Evolutionary conservation across 2,329 filamentous ascomycete genomes (phyloP), one percentile per base, ranked within the genome.

Genomic region (Paecilomyces sp.): DNA sequence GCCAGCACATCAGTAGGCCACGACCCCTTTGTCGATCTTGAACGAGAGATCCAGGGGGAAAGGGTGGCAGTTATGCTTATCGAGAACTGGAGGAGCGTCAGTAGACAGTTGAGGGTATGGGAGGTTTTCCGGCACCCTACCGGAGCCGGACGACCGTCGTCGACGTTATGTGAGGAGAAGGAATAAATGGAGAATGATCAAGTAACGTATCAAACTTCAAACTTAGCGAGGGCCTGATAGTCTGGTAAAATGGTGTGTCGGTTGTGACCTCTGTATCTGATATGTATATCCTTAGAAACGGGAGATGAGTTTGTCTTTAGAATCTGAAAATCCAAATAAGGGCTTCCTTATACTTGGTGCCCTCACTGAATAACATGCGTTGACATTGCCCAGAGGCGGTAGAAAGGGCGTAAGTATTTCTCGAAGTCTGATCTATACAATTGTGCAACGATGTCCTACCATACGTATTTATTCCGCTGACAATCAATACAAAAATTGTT

Each of bases 41-140:
- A 67, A 58, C 60, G 60, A 22, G 67, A 72, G 59, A 61, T 69
- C 13, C 66, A 72, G 18, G 64, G 67, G 22, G 65, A 68, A 30
- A 65, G 68, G 30, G 69, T 76, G 30, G 67, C 68, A 55, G 62
- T 57, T 28, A 68, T 76, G 65, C 57, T 78, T 60, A 64, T 77
- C 53, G 66, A 65, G 25, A 62, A 71, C 57, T 78, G 76, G 76
- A 68, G 67, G 11, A 64, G 61, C 2, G 65, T 78, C 18, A 73
- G 70, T 57, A 65, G 67, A 22, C 72, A 74, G 55, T 58, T 77
- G 50, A 64, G 64, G 57, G 47, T 60, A n/a, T 74, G 70, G 71
- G 66, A 68, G 55, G 55, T 65, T 11, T 53, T 53, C 15, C 24
- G 24, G 24, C 28, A 25, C 28, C 51, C 51, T 15, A 28, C 51